Evolutionary conservation across 208 protist genomes (phyloP), one percentile per base, ranked within the genome.

Genomic region (Acanthamoeba royreba): DNA sequence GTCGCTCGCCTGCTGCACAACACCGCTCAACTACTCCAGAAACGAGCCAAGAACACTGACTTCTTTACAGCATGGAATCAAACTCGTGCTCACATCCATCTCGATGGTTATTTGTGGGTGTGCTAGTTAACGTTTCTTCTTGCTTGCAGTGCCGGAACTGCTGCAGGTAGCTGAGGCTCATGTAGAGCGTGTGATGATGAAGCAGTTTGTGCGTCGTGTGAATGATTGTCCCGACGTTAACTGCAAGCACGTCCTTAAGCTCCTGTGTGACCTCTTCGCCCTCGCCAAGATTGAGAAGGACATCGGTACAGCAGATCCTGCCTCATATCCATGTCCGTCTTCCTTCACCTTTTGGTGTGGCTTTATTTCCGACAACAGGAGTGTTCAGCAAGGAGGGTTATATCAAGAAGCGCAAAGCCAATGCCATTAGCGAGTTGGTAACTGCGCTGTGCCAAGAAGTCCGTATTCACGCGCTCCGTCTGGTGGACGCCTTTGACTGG

Each of bases 381-480:
- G 74, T 85, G 42, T 85, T 85, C 74, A 45, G 74, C 74, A 85
- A 85, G 42, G 42, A 85, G 42, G 74, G 45, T n/a, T 85, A 85
- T 42, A 85, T 85, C 74, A 85, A 85, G 74, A 85, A 45, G 42
- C 8, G 45, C 9, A 85, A 85, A 42, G 74, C 74, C 74, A 85
- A 85, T 42, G 74, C 74, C 74, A 85, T 85, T 42, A 53, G 42
- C 74, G 45, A 85, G 74, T 42, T 85, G n/a, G 49, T 85, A 35
- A 85, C 74, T 19, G 74, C 25, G 74, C 74, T 85, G 1, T 85
- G 74, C 74, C 74, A 85, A n/a, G 74, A 85, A 42, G 42, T 85
- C 13, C 38, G 74, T 42, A 85, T 53, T 11, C 74, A 85, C 74
- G 74, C 74, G 4, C 42, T 85, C 42, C 22, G 19, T n/a, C 74